Percentiles rank a stretch among this genome's conserved stretches.
phyloP scores from a whole-genome alignment of 345 rosid species.

The Gynandropsis gynandra region DNA sequence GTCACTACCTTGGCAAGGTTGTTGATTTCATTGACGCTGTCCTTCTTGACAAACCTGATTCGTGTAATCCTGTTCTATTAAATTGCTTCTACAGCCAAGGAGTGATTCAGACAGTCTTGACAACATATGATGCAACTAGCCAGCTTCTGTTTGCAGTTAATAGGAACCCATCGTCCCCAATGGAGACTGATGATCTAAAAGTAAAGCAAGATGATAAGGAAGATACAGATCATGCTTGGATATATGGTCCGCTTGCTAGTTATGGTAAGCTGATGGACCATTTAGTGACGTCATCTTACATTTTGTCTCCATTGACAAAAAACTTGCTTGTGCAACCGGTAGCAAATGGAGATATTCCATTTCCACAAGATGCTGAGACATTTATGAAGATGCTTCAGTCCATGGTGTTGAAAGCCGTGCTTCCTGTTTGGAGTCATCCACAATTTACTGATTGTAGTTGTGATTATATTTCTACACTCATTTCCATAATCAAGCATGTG shows the following conservation, averaged over 20 bases:
- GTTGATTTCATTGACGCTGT: conserved; percentile 78
- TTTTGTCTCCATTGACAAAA: conserved; percentile 81
- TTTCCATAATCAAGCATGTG: conserved; percentile 79
- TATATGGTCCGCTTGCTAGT: conserved; percentile 87
- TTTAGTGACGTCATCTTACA: conserved; percentile 77
- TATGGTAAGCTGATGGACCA: conserved; percentile 93
- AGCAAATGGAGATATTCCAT: conserved; percentile 48
- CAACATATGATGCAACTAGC: conserved; percentile 93
- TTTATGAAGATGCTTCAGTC: conserved; percentile 93
- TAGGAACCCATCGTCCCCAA: conserved; percentile 67
- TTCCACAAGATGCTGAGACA: conserved; percentile 80
- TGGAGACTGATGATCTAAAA: conserved; percentile 79
- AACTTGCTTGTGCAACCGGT: conserved; percentile 79
- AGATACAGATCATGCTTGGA: conserved; percentile 70
- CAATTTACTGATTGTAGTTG: conserved; percentile 74
- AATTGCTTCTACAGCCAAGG: conserved; percentile 78
- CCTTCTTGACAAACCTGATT: conserved; percentile 82
- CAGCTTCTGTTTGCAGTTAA: conserved; percentile 67
- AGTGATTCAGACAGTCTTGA: conserved; percentile 73
- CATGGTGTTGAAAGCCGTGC: conserved; percentile 81
- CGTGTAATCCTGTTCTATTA: conserved; percentile 75
- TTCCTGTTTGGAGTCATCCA: conserved; percentile 87
- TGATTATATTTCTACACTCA: conserved; percentile 62
- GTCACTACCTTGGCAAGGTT: conserved; percentile 91
- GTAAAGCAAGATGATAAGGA: conserved; percentile 60